Percentiles rank a stretch among this genome's conserved stretches.
Evolutionary conservation across 2,329 filamentous ascomycete genomes (phyloP).

Genomic region (Aspergillus costaricaensis): DNA sequence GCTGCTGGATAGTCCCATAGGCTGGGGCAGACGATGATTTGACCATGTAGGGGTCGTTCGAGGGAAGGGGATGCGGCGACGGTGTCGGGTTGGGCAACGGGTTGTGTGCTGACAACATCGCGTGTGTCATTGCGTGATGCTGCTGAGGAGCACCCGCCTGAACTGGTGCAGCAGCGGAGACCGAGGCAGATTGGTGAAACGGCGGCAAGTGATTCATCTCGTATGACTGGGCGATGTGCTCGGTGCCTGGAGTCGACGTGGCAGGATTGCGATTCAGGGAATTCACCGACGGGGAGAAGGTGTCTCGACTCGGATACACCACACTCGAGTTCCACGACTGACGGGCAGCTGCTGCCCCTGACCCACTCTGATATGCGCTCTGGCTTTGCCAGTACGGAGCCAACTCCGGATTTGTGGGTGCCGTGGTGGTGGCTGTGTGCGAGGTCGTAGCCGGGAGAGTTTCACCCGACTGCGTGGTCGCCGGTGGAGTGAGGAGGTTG

Average conservation of each 20-base stretch:
- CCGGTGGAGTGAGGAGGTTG: constrained; percentile 64
- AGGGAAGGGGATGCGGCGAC: constrained; percentile 55
- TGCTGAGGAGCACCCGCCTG: constrained; percentile 31
- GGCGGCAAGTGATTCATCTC: constrained; percentile 64
- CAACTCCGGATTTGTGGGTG: constrained; percentile 37
- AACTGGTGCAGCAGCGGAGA: constrained; percentile 51
- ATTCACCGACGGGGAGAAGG: constrained; percentile 60
- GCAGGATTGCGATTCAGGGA: constrained; percentile 56
- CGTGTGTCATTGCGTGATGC: constrained; percentile 48
- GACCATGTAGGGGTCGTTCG: constrained; percentile 61
- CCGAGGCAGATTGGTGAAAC: constrained; percentile 61
- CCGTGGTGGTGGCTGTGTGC: constrained; percentile 57
- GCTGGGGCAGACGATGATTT: constrained; percentile 56
- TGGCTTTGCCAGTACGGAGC: constrained; percentile 64
- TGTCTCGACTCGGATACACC: constrained; percentile 50
- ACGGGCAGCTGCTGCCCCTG: constrained; percentile 46
- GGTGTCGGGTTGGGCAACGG: constrained; percentile 26
- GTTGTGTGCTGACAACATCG: constrained; percentile 54
- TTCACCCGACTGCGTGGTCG: constrained; percentile 56
- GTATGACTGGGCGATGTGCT: constrained; percentile 68
- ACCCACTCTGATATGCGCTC: constrained; percentile 57
- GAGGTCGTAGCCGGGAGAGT: constrained; percentile 44
- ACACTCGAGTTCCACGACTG: constrained; percentile 48
- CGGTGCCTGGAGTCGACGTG: constrained; percentile 61
- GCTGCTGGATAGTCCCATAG: constrained; percentile 41